Evolutionary conservation across 1,139 yeast species (phyloP), one percentile per base, ranked within the genome.

Genomic region (Yamadazyma triangularis): DNA sequence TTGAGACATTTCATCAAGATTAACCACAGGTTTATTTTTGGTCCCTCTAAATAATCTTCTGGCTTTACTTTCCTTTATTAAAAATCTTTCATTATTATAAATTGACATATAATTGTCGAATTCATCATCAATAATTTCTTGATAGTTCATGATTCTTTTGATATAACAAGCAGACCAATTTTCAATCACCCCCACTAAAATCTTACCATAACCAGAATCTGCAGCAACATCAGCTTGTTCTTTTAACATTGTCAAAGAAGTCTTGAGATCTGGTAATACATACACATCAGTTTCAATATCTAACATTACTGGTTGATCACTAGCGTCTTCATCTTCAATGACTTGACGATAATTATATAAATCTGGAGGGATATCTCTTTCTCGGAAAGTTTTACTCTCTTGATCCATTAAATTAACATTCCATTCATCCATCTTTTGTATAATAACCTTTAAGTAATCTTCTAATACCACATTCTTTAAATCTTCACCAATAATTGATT

Each of bases 181-280:
- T 34, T 75, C 80, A 20, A 88, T 76, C 10, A 87, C 94, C n/a
- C 93, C 93, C 8, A 81, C 79, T 27, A 87, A 64, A 20, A 88
- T 84, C 41, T 81, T 74, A 8, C 91, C 87, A 52, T 85, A 89
- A 2, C 88, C 87, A 2, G 94, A 79, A 24, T 83, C 91, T 0
- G 91, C 87, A 0, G 95, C 95, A 8, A 85, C 93, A 44, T 85
- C 95, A n/a, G 88, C 82, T 53, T 88, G 96, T 51, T 87, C 95
- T 21, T 83, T 81, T 38, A 88, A 76, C 79, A 88, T 84, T 30
- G 84, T 77, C 52, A 86, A 79, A 0, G 73, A 63, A 2, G 65
- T 64, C 38, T 62, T 66, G 48, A 67, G 67, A 40, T 67, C 73
- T 4, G 73, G 73, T 33, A 68, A 53, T 30, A 87, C 86, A 34